Evolutionary conservation across 805 yeast species (phyloP), one percentile per base, ranked within the genome.

Genomic region (Ogataea corticis): DNA sequence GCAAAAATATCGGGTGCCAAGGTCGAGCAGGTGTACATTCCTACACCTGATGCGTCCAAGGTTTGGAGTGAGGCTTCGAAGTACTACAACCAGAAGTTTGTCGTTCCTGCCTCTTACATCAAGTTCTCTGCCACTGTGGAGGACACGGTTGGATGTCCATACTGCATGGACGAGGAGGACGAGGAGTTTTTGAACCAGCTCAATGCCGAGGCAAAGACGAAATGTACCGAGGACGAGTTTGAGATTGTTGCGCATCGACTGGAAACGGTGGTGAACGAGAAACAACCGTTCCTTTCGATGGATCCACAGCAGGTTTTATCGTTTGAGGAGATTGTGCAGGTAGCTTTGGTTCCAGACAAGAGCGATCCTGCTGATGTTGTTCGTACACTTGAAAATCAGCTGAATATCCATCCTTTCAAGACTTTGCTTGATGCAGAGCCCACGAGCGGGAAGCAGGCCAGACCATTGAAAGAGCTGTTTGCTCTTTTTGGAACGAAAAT

Each of bases 61-160:
- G 71, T 79, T 16, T 91, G 97, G 97, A 65, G 70, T 3, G 96
- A 87, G 18, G 95, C 88, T 32, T 57, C 70, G 7, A 77, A 83
- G 54, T 90, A 77, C 66, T 94, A 94, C 63, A 68, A 68, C 14
- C 85, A 85, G 29, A 66, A 71, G 18, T 92, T 87, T 65, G 63
- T 63, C 3, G 83, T 82, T 50, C 96, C 98, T 0, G 80, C 80
- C 16, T 73, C 86, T 10, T 92, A 90, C 62, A 87, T 94, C 45
- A 85, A 89, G 56, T 87, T 87, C 56, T 86, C 96, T 33, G 95
- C 96, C 4, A 92, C 97, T 0, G 94, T 92, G n/a, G 98, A 94
- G 60, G 98, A 94, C 62, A 87, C 96, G 17, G 75, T 82, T 15
- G 97, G 97, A 1, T 81, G 85, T 37, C 82, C 82, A 15, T 94